Percentiles rank a stretch among this genome's conserved stretches.
Conservation (phyloP, 2,329 filamentous ascomycete species). For the Bipolaris victoriae region DNA sequence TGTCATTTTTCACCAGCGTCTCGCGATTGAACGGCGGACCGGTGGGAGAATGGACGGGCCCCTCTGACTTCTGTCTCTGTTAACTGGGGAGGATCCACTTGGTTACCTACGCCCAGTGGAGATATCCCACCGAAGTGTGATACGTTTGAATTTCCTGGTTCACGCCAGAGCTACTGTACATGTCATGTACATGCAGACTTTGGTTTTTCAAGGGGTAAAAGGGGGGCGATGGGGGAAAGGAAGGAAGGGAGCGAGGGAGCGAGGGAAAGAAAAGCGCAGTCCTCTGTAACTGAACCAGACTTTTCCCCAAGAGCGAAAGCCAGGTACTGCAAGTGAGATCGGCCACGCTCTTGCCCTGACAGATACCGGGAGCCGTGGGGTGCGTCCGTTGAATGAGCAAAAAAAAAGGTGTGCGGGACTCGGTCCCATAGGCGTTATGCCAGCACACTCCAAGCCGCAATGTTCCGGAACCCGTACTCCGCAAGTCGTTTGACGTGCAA, state of each 20-base stretch:
- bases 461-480: slow-evolving; percentile 2
- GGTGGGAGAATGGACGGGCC: not conserved
- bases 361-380: not conserved
- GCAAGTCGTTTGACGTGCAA: slow-evolving; percentile 9
- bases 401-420: slow-evolving; percentile 2
- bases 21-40: not conserved
- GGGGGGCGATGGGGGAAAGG: not conserved
- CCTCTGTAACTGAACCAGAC: not conserved
- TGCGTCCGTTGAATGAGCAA: not conserved
- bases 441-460: slow-evolving; percentile 5
- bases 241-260: not conserved
- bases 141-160: not conserved
- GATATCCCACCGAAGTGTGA: not conserved
- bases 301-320: not conserved
- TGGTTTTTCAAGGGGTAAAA: not conserved
- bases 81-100: not conserved
- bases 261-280: not conserved
- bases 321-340: not conserved
- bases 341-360: slow-evolving; percentile 1
- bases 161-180: not conserved
- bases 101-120: not conserved
- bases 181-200: not conserved
- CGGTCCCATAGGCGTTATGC: not conserved
- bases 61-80: not conserved
- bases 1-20: not conserved